Evolutionary conservation across 331 rosid genomes (phyloP), one percentile per base, ranked within the genome.

Genomic region (Telfairia occidentalis): DNA sequence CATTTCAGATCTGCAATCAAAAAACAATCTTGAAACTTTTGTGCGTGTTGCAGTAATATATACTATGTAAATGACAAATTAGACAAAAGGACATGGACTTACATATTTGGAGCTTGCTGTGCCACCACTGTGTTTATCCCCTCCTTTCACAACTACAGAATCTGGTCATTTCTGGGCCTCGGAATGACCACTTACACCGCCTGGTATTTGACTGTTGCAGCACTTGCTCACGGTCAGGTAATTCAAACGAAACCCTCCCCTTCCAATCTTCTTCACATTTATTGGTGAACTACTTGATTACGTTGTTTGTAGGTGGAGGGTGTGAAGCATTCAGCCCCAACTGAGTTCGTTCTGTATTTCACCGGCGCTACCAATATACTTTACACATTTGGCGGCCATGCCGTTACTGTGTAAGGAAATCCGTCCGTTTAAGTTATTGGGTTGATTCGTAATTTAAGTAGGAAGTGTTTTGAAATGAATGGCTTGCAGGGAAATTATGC

Each of bases 401-500:
- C 98, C 70, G 96, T 92, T 69, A 92, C 98, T 52, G 98, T 92
- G 98, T 92, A 80, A 90, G 90, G n/a, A n/a, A n/a, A n/a, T n/a
- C n/a, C n/a, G n/a, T n/a, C n/a, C n/a, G n/a, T n/a, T n/a, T n/a
- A n/a, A n/a, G n/a, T n/a, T n/a, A n/a, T n/a, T n/a, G n/a, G n/a
- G n/a, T n/a, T n/a, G n/a, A n/a, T n/a, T n/a, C n/a, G n/a, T n/a
- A n/a, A n/a, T n/a, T n/a, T n/a, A n/a, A n/a, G n/a, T n/a, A n/a
- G n/a, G n/a, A n/a, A n/a, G n/a, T n/a, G n/a, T n/a, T n/a, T n/a
- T n/a, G n/a, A n/a, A n/a, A n/a, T n/a, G n/a, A n/a, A n/a, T n/a
- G n/a, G n/a, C n/a, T n/a, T n/a, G 29, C 83, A 92, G 98, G 86
- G 98, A 92, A 84, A 90, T 92, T 83, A 92, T 92, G 98, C 98